Evolutionary conservation across 2,329 filamentous ascomycete genomes (phyloP).

Genomic region (Cryphonectria radicalis): DNA sequence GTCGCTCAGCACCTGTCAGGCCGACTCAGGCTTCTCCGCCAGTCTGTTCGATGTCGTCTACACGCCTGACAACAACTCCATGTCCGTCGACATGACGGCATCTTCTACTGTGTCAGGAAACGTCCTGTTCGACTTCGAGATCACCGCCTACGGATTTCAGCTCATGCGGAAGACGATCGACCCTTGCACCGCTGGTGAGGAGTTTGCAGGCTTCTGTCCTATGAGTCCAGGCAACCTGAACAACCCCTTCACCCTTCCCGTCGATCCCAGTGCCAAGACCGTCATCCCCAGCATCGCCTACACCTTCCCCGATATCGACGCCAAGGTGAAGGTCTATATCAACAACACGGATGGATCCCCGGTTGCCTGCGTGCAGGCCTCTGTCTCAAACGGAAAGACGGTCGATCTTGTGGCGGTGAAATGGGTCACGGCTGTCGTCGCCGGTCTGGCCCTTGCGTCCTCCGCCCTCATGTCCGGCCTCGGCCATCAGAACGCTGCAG

Average conservation of each 20-base stretch:
- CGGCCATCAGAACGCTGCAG: slow-evolving; percentile 84
- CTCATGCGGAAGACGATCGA: slow-evolving; percentile 66
- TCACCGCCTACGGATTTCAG: slow-evolving; percentile 75
- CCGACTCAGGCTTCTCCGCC: slow-evolving; percentile 77
- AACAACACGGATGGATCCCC: slow-evolving; percentile 61
- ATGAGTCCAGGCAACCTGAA: slow-evolving; percentile 71
- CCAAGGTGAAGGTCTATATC: slow-evolving; percentile 74
- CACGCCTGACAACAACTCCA: slow-evolving; percentile 65
- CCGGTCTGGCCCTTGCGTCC: slow-evolving; percentile 73
- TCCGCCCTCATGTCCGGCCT: slow-evolving; percentile 82
- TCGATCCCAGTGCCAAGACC: slow-evolving; percentile 58
- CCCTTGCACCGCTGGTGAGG: slow-evolving; percentile 62
- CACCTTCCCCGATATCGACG: slow-evolving; percentile 81
- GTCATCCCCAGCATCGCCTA: slow-evolving; percentile 79
- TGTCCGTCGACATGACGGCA: slow-evolving; percentile 72
- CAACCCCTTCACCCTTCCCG: slow-evolving; percentile 61
- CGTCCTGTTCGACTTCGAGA: slow-evolving; percentile 70
- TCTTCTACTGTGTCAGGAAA: slow-evolving; percentile 75
- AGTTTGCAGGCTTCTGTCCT: slow-evolving; percentile 74
- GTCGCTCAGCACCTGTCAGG: slow-evolving; percentile 76
- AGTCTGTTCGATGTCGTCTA: slow-evolving; percentile 79
- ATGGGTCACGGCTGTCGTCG: slow-evolving; percentile 79
- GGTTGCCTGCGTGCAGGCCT: slow-evolving; percentile 79
- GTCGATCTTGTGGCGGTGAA: slow-evolving; percentile 80
- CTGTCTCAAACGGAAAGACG: slow-evolving; percentile 81